Evolutionary conservation across 495 filamentous ascomycete genomes (phyloP), one percentile per base, ranked within the genome.

Genomic region (Talaromyces wortmannii): DNA sequence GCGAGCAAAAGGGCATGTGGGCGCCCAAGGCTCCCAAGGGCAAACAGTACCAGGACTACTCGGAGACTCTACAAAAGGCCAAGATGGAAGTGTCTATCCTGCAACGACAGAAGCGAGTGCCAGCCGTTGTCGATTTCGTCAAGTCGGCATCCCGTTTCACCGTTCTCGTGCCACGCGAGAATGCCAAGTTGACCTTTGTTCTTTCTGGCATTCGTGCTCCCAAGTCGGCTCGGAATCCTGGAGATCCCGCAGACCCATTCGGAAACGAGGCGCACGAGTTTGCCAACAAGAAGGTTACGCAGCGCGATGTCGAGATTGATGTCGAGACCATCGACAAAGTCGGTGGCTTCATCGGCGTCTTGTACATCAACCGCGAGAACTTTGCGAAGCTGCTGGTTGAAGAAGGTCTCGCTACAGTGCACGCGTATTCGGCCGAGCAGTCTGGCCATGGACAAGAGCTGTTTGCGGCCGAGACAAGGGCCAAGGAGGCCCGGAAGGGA

Each of bases 291-390:
- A 86, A 90, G 43, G 89, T 86, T 71, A 86, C 92, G 75, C 95
- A 99, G 76, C 84, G 95, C 46, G 95, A 99, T 63, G 92, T 95
- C 44, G 94, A 97, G 72, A 90, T 99, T 56, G 91, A 97, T 57
- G 85, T 99, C 8, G 88, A 95, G 70, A 91, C 91, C 63, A 88
- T 89, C 52, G 95, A 99, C 74, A 96, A 96, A 75, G 85, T 90
- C 32, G 95, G 95, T 60, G 95, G 92, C 53, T 99, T 99, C 77
- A 96, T 99, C 59, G 95, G 95, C 48, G 88, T 88, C 13, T 81
- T 99, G 2, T 96, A 92, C 61, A 78, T 97, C 64, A 94, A 92
- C 77, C 90, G 92, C 43, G 92, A 97, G 72, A 97, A 90, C 75
- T 92, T 99, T 71, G 90, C 94, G 61, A 96, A 95, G 74, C 66